Percentiles rank a stretch among this genome's conserved stretches.
These are phyloP conservation scores for Diaporthe amygdali DNA, from an alignment of 2,329 filamentous ascomycete species.

Conservation along the genomic window DNA sequence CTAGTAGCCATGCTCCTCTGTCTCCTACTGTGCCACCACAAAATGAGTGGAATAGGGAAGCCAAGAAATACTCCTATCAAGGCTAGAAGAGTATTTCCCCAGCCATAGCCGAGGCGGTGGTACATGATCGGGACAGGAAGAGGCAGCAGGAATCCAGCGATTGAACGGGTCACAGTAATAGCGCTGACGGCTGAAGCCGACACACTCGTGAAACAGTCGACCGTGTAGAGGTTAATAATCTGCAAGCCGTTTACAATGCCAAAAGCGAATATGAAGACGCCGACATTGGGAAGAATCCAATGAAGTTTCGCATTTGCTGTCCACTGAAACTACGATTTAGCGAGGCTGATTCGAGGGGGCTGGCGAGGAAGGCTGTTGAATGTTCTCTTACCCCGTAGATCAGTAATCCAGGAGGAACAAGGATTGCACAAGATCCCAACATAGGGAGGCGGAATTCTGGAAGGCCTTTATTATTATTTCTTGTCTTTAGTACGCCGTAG, in stretches of 20 bases:
- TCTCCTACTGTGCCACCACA: neutral
- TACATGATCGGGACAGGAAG: neutral
- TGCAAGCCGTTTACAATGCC: neutral
- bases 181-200: neutral
- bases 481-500: neutral
- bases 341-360: fast-evolving
- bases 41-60: neutral
- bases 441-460: neutral
- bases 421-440: neutral
- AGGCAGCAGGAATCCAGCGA: neutral
- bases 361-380: fast-evolving
- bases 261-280: neutral
- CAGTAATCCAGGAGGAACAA: neutral
- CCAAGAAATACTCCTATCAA: neutral
- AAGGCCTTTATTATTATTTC: neutral
- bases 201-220: neutral
- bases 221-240: conserved; percentile 1
- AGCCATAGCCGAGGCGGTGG: neutral
- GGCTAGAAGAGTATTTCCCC: neutral
- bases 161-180: neutral
- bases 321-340: neutral
- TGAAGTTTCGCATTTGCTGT: neutral
- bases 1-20: neutral
- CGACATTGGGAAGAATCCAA: neutral
- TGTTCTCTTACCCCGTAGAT: neutral